Base-by-base conservation (phyloP, 768 basidiomycete genomes). In the Hygrophorus pudorinus region DNA sequence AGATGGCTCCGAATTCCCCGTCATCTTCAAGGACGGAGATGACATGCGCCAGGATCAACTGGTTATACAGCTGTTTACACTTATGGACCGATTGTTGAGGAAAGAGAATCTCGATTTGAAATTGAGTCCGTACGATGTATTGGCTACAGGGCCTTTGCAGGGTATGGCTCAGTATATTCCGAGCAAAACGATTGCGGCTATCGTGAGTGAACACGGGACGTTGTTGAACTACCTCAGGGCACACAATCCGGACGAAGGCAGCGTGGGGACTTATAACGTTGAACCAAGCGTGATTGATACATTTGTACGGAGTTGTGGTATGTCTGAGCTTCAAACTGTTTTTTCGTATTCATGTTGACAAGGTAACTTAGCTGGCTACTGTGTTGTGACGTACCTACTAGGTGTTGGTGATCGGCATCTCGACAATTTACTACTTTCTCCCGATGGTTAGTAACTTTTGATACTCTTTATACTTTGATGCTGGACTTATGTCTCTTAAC, bases 11-110 rank as follows among this genome's bases (percentile, higher is more conserved):
- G 87, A 92, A 57, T 98, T 85, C 61, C 87, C 93, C 0, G 76
- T 97, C 41, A 98, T 99, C 48, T 97, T 98, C 74, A 99, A 98
- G 64, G 93, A 97, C 53, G 96, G 96, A 11, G 96, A 98, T 58
- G 96, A 99, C 58, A 84, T 98, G 73, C 81, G 96, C 16, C 96
- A 99, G 61, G 96, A 99, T 59, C 96, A 99, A 60, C 78, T 99
- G 30, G 93, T 98, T 20, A 85, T 98, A 40, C 96, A 99, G 61
- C 72, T 98, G n/a, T 93, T 99, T 62, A 96, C 92, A 12, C 77
- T 99, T 20, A 99, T 99, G 96, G 92, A 99, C 58, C 74, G 86
- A 38, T 63, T 99, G 18, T 64, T 98, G 48, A 69, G 91, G 46
- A 94, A 93, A 63, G 96, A 98, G 66, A 96, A 96, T 58, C 61